Conservation (phyloP, 441 rosid genomes). For the Macaranga tanarius region DNA sequence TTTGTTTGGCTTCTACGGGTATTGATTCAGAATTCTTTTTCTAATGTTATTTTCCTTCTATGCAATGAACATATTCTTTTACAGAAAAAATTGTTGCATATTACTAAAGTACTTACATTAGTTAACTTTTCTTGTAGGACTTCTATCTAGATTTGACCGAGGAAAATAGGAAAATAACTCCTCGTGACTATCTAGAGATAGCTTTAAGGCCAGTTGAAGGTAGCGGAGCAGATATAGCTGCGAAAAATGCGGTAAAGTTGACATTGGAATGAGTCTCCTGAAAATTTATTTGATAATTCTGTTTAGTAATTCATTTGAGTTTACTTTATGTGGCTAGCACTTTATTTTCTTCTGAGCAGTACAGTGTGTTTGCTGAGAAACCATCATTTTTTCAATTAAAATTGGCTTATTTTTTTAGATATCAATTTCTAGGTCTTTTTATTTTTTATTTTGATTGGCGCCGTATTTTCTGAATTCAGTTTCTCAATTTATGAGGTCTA, state of each 20-base stretch:
- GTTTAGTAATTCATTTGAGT: neutral
- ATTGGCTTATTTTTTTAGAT: neutral
- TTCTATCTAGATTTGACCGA: conserved; percentile 87
- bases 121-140: conserved; percentile 54
- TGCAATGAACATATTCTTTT: neutral
- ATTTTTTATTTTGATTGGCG: neutral
- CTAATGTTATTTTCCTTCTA: neutral
- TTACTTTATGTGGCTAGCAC: neutral
- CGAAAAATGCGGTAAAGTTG: conserved; percentile 84
- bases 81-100: neutral
- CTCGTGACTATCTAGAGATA: conserved; percentile 93
- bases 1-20: conserved; percentile 99
- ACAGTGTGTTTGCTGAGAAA: neutral
- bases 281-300: neutral
- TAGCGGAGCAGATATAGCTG: conserved; percentile 70
- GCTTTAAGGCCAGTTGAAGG: conserved; percentile 91
- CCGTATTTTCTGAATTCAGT: conserved; percentile 6
- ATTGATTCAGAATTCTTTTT: conserved; percentile 20
- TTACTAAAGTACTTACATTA: neutral
- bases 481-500: conserved; percentile 23
- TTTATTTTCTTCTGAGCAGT: neutral
- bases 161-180: conserved; percentile 80
- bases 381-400: neutral
- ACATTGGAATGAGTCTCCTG: conserved; percentile 6
- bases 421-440: neutral